Evolutionary conservation across 2,329 filamentous ascomycete genomes (phyloP).

Genomic region (Ophiocordyceps unilateralis): DNA sequence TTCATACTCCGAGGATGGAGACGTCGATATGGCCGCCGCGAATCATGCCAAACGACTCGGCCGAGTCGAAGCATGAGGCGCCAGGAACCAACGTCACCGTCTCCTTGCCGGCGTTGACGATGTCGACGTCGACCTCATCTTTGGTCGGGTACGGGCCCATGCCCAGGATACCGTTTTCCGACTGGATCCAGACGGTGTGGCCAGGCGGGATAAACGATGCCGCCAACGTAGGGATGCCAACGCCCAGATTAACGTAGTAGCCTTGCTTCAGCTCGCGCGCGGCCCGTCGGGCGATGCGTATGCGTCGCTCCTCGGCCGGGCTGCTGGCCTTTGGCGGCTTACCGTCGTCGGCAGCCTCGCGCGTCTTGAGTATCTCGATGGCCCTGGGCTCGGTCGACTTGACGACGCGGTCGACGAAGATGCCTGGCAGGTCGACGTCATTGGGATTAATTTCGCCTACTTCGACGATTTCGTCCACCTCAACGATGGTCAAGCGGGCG

Average conservation of each 20-base stretch:
- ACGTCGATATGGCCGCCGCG: constrained; percentile 71
- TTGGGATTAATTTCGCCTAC: constrained; percentile 73
- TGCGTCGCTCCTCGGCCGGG: constrained; percentile 56
- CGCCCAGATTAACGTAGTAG: constrained; percentile 87
- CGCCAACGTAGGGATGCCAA: constrained; percentile 86
- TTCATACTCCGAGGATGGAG: constrained; percentile 51
- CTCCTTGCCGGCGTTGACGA: constrained; percentile 89
- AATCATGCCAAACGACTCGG: constrained; percentile 90
- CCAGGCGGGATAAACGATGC: constrained; percentile 65
- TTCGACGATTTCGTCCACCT: constrained; percentile 84
- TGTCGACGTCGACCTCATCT: constrained; percentile 66
- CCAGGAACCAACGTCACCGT: constrained; percentile 72
- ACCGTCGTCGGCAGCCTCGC: constrained; percentile 45
- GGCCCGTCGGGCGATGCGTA: constrained; percentile 69
- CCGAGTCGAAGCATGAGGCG: constrained; percentile 66
- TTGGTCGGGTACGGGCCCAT: constrained; percentile 55
- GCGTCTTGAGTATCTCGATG: constrained; percentile 73
- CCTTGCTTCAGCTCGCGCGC: constrained; percentile 89
- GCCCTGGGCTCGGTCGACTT: constrained; percentile 63
- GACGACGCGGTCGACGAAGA: constrained; percentile 81
- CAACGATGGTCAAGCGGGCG: constrained; percentile 78
- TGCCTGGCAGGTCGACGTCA: constrained; percentile 71
- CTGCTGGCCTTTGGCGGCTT: constrained; percentile 48
- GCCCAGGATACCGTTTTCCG: constrained; percentile 62
- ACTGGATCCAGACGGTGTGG: constrained; percentile 68